These are phyloP conservation scores for Linnemannia zychae DNA, from an alignment of 192 early-diverging fungal species.

Conservation along the genomic window DNA sequence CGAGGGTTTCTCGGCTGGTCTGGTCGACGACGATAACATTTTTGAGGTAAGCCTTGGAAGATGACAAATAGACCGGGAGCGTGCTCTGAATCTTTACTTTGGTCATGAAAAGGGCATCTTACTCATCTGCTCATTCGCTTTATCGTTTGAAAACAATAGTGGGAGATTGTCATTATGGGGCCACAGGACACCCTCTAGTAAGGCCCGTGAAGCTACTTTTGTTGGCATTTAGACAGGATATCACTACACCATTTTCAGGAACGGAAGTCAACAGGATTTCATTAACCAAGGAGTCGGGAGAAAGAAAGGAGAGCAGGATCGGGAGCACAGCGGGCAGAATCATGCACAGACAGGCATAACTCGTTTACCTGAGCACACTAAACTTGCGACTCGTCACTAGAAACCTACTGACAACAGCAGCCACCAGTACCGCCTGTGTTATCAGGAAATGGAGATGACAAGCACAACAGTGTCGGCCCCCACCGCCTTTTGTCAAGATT, in stretches of 20 bases:
- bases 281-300: background rate
- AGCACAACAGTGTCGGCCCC: background rate
- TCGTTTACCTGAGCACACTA: background rate
- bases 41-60: conserved; percentile 75
- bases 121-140: background rate
- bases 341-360: background rate
- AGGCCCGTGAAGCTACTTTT: conserved; percentile 41
- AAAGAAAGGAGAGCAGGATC: background rate
- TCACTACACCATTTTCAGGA: background rate
- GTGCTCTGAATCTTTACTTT: background rate
- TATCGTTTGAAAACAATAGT: conserved; percentile 60
- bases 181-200: conserved; percentile 89
- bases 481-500: background rate
- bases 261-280: background rate
- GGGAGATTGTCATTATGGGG: conserved; percentile 93
- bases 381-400: background rate
- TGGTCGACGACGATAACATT: conserved; percentile 86
- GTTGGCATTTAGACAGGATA: background rate
- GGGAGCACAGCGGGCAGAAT: background rate
- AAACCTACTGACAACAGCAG: background rate
- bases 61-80: background rate
- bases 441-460: background rate
- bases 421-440: background rate
- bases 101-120: background rate
- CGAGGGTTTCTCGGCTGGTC: conserved; percentile 90